A percentile compares a stretch with the other conserved stretches of the same genome.
These are phyloP conservation scores for Pseudogymnoascus sp. DNA, from an alignment of 2,329 filamentous ascomycete genomes.

Conservation along the genomic window DNA sequence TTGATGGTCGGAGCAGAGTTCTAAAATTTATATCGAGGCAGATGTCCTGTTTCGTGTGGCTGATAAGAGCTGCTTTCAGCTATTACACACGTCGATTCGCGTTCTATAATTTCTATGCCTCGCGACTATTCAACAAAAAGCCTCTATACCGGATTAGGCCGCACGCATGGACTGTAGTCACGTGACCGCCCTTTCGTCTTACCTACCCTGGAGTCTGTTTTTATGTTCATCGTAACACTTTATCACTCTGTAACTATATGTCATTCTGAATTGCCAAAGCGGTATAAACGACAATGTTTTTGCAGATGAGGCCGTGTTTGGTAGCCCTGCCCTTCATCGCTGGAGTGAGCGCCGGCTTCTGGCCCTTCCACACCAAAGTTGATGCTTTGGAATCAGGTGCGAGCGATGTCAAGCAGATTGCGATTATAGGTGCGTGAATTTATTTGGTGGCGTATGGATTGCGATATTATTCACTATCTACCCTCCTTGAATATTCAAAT, in stretches of 20 bases:
- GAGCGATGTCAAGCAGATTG: conserved; percentile 22
- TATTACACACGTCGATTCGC: conserved; percentile 7
- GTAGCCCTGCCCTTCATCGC: conserved; percentile 17
- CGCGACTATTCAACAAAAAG: conserved; percentile 8
- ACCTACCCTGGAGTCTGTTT: not conserved
- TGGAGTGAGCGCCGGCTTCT: conserved; percentile 20
- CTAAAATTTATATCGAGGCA: conserved; percentile 11
- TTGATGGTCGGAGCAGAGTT: conserved; percentile 18
- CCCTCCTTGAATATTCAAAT: not conserved
- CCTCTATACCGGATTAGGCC: conserved; percentile 6
- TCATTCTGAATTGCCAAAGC: not conserved
- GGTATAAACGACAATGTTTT: not conserved
- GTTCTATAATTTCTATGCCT: conserved; percentile 9
- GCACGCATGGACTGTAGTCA: not conserved
- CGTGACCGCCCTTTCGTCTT: not conserved
- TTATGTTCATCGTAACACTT: not conserved
- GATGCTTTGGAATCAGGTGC: conserved; percentile 15
- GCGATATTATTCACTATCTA: not conserved
- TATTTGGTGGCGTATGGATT: not conserved
- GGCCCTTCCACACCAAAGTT: conserved; percentile 21
- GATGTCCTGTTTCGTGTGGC: conserved; percentile 9
- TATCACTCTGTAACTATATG: not conserved
- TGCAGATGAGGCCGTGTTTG: conserved; percentile 10
- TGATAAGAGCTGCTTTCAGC: conserved; percentile 4
- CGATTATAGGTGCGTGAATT: conserved; percentile 26